Conservation (phyloP, 805 yeast genomes). For the Saccharomycopsis guyanensis region DNA sequence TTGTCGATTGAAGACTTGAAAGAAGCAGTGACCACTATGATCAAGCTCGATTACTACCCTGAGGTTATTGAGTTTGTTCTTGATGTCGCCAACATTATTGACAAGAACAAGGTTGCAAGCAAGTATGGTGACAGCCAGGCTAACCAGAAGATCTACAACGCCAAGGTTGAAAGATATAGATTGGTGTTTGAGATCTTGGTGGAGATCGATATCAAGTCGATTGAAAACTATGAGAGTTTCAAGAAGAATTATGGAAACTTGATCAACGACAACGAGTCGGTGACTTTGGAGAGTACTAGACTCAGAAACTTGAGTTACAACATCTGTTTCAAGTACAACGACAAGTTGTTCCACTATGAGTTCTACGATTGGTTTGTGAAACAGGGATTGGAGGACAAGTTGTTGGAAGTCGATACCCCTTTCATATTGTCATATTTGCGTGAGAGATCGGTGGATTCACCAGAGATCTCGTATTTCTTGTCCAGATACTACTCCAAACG, state of each 20-base stretch:
- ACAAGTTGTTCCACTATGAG: constrained; percentile 83
- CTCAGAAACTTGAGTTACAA: constrained; percentile 67
- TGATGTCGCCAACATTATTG: constrained; percentile 58
- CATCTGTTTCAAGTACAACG: constrained; percentile 64
- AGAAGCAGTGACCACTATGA: constrained; percentile 73
- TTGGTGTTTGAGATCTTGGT: constrained; percentile 69
- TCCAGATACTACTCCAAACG: constrained; percentile 87
- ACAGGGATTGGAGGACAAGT: constrained; percentile 68
- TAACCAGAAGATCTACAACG: constrained; percentile 42
- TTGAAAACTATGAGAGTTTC: constrained; percentile 28
- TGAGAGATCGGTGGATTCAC: constrained; percentile 52
- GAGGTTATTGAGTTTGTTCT: constrained; percentile 82
- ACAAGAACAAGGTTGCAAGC: constrained; percentile 49
- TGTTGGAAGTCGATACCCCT: constrained; percentile 75
- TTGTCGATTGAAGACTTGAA: constrained; percentile 71
- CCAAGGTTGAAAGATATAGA: constrained; percentile 55
- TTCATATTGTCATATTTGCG: constrained; percentile 71
- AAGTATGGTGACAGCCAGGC: constrained; percentile 49
- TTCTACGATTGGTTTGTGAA: constrained; percentile 87
- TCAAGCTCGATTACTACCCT: constrained; percentile 67
- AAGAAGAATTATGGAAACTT: constrained; percentile 22
- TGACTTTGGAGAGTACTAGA: constrained; percentile 39
- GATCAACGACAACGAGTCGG: constrained; percentile 30
- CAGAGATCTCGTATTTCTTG: constrained; percentile 70
- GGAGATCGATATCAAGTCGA: constrained; percentile 59